Evolutionary conservation across 2,329 filamentous ascomycete species (phyloP).

Genomic region (Diaporthe vexans): DNA sequence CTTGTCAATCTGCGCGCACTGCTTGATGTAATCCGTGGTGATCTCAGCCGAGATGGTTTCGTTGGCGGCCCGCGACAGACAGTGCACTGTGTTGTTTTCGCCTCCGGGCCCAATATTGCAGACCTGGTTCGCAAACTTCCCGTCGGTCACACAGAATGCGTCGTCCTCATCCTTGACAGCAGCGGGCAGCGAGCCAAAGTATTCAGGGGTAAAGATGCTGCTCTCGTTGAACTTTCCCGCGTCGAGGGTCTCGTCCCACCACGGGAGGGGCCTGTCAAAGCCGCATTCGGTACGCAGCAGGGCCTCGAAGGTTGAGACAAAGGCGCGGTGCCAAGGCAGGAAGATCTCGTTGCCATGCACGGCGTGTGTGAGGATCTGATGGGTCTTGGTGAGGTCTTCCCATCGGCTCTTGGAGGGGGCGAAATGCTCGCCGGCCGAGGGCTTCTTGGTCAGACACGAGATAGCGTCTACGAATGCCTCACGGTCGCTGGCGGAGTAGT

Average conservation of each 20-base stretch:
- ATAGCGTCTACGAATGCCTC: conserved; percentile 48
- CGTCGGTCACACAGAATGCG: conserved; percentile 27
- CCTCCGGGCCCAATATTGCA: conserved; percentile 35
- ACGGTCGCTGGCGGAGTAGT: conserved; percentile 49
- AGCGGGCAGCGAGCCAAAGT: conserved; percentile 16
- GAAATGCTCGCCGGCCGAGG: conserved; percentile 46
- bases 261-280: conserved; percentile 22
- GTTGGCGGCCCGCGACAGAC: conserved; percentile 31
- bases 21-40: background rate
- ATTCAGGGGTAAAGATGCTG: conserved; percentile 25
- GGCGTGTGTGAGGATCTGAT: conserved; percentile 50
- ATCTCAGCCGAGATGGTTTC: background rate
- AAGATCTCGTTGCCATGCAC: conserved; percentile 48
- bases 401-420: conserved; percentile 49
- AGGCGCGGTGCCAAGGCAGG: conserved; percentile 35
- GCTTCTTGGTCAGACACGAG: conserved; percentile 48
- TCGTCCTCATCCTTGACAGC: background rate
- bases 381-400: conserved; percentile 51
- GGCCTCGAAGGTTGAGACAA: conserved; percentile 34
- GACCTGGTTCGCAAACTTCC: conserved; percentile 7
- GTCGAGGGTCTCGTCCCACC: conserved; percentile 38
- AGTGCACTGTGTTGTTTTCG: background rate
- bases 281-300: conserved; percentile 33
- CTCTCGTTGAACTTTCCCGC: conserved; percentile 30
- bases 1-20: background rate